Conservation (phyloP, 75 land plant species). For the Selaginella tamariscina region DNA sequence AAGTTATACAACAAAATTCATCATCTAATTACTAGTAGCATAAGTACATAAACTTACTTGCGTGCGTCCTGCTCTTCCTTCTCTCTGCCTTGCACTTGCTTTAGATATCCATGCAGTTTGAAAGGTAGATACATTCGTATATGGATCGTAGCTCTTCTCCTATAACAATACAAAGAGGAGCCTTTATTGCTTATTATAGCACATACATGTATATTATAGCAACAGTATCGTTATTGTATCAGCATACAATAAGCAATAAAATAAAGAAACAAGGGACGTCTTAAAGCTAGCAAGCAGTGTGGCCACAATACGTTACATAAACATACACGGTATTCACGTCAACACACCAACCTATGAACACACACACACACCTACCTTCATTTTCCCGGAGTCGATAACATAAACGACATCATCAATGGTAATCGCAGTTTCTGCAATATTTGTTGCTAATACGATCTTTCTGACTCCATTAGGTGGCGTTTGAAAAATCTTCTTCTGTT, state of each 20-base stretch:
- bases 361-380: slow-evolving; percentile 47
- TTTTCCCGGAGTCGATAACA: slow-evolving; percentile 88
- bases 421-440: slow-evolving; percentile 90
- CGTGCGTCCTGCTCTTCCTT: slow-evolving; percentile 93
- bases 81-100: slow-evolving; percentile 84
- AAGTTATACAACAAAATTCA: too few species aligned
- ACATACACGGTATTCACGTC: too few species aligned
- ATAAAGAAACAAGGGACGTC: too few species aligned
- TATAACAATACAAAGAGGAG: too few species aligned
- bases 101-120: slow-evolving; percentile 88
- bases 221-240: too few species aligned
- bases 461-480: slow-evolving; percentile 61
- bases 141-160: slow-evolving; percentile 96
- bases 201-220: too few species aligned
- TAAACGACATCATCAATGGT: slow-evolving; percentile 93
- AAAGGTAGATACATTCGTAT: slow-evolving; percentile 84
- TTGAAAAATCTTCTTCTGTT: slow-evolving; percentile 81
- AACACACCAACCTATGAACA: too few species aligned
- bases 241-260: too few species aligned
- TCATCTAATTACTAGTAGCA: too few species aligned
- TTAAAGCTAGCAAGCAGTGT: too few species aligned
- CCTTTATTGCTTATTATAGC: too few species aligned
- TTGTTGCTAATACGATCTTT: slow-evolving; percentile 85
- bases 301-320: too few species aligned
- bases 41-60: slow-evolving; percentile 22